phyloP scores from a whole-genome alignment of 2,329 filamentous ascomycete genomes.

The Neopestalotiopsis clavispora region DNA sequence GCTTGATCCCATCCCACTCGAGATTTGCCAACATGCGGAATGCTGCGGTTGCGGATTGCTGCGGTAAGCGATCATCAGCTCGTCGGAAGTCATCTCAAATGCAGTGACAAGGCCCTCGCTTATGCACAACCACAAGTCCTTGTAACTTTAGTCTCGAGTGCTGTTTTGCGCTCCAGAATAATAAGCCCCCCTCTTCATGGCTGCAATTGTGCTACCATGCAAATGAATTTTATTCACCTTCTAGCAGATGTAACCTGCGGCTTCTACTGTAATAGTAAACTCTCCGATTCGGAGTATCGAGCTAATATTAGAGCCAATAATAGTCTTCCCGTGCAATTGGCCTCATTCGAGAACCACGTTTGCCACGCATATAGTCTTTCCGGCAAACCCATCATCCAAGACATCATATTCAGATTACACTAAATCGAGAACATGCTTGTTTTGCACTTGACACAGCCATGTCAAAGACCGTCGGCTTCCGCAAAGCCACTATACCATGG shows the following conservation, averaged over 20 bases:
- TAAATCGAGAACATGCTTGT: background rate
- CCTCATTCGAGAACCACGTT: background rate
- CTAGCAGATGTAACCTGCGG: background rate
- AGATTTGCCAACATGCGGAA: background rate
- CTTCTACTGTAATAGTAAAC: background rate
- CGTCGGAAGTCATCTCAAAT: background rate
- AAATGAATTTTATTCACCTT: background rate
- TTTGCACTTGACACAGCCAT: background rate
- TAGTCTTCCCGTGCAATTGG: background rate
- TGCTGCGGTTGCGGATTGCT: background rate
- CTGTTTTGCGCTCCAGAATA: background rate
- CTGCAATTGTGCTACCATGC: background rate
- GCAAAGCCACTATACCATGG: background rate
- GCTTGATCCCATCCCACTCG: background rate
- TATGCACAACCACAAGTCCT: conserved; percentile 1
- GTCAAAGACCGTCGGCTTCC: background rate
- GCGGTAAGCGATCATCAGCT: background rate
- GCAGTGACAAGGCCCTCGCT: background rate
- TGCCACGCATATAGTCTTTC: background rate
- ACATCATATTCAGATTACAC: no score
- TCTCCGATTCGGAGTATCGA: background rate
- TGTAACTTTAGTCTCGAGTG: background rate
- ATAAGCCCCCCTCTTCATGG: background rate
- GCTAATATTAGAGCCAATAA: background rate
- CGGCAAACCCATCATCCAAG: no score